Evolutionary conservation across 2,329 filamentous ascomycete species (phyloP).

Genomic region (Drechslerella coelobrocha): DNA sequence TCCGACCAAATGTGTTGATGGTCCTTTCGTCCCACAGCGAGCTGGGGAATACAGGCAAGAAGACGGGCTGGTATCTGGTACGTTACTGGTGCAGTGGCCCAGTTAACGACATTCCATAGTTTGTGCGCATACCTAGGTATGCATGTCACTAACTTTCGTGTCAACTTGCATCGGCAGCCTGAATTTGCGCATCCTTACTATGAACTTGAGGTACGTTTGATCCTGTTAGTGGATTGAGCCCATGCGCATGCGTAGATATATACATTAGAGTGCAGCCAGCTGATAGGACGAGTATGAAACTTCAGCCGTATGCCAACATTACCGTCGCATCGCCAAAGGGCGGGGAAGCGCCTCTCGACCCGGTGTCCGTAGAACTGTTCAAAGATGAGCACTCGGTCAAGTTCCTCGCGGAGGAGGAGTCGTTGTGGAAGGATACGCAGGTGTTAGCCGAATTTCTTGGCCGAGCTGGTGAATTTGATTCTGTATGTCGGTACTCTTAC

Average conservation of each 20-base stretch:
- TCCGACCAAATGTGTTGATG: constrained; percentile 69
- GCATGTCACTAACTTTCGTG: neutral
- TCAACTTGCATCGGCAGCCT: constrained; percentile 56
- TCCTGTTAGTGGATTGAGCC: neutral
- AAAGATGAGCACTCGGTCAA: constrained; percentile 64
- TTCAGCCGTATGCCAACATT: constrained; percentile 65
- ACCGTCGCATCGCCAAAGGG: constrained; percentile 69
- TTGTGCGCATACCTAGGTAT: neutral
- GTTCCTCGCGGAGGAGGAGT: constrained; percentile 66
- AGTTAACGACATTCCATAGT: neutral
- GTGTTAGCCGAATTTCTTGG: constrained; percentile 67
- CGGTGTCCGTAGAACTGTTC: constrained; percentile 65
- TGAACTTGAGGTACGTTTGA: constrained; percentile 56
- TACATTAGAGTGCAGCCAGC: no score
- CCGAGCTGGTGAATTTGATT: constrained; percentile 68
- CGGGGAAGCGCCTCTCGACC: constrained; percentile 69
- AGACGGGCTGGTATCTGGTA: constrained; percentile 76
- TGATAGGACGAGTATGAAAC: neutral
- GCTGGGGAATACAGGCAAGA: constrained; percentile 63
- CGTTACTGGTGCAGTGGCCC: neutral
- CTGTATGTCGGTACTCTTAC: constrained; percentile 54
- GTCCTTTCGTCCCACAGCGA: constrained; percentile 71
- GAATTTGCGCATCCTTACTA: constrained; percentile 72
- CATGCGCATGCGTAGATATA: neutral
- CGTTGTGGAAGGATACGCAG: constrained; percentile 70